Evolutionary conservation across 768 basidiomycete species (phyloP).

Genomic region (Pulveroboletus sp.): DNA sequence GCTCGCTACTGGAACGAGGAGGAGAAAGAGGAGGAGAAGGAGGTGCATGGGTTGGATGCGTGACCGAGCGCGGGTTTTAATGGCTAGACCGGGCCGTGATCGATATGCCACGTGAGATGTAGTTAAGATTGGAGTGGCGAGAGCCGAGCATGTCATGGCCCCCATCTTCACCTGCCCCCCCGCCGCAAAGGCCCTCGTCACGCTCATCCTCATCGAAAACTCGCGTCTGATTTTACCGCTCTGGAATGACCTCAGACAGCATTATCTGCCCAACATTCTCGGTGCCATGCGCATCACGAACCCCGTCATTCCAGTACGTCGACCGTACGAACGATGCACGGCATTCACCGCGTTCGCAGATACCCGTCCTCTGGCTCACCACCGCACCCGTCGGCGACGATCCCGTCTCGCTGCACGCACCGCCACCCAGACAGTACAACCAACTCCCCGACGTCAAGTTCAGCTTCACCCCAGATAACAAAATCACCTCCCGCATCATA

Average conservation of each 20-base stretch:
- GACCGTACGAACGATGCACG: conserved; percentile 5
- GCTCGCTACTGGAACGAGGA: background rate
- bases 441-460: conserved; percentile 43
- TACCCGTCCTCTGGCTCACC: conserved; percentile 44
- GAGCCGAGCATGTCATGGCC: background rate
- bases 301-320: conserved; percentile 41
- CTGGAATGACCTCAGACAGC: conserved; percentile 51
- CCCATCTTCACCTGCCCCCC: conserved; percentile 23
- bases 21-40: background rate
- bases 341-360: conserved; percentile 11
- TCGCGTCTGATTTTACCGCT: conserved; percentile 41
- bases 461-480: conserved; percentile 40
- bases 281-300: conserved; percentile 39
- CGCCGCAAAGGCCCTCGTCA: conserved; percentile 22
- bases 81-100: no score
- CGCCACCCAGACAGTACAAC: conserved; percentile 41
- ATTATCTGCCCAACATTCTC: conserved; percentile 43
- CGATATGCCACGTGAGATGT: background rate
- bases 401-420: conserved; percentile 12
- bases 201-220: conserved; percentile 57
- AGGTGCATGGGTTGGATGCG: background rate
- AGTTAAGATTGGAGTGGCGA: no score
- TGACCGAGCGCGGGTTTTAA: background rate
- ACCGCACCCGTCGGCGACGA: conserved; percentile 40
- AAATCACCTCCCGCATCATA: conserved; percentile 43